Evolutionary conservation across 768 basidiomycete genomes (phyloP).

Genomic region (Punctularia strigosozonata): DNA sequence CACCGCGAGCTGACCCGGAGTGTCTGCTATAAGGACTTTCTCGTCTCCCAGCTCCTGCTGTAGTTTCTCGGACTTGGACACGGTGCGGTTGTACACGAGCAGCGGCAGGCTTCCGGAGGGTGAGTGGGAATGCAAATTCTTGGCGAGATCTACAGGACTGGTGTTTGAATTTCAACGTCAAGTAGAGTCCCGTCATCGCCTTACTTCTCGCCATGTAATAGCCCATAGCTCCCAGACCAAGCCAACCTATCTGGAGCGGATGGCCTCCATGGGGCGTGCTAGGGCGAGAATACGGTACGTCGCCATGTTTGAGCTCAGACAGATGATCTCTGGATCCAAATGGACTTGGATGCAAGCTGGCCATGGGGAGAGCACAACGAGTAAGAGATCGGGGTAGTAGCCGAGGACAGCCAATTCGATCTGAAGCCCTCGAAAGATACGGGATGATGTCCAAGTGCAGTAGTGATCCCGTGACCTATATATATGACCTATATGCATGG

Average conservation of each 20-base stretch:
- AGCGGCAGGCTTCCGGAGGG: slow-evolving; percentile 33
- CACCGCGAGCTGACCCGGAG: slow-evolving; percentile 43
- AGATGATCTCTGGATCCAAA: too few relatives aligned
- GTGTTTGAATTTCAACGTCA: too few relatives aligned
- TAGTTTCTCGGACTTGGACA: slow-evolving; percentile 46
- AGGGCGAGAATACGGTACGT: slow-evolving; percentile 48
- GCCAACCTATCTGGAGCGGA: slow-evolving; percentile 33
- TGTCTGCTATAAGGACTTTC: slow-evolving; percentile 42
- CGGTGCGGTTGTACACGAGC: slow-evolving; percentile 67
- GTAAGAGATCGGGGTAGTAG: too few relatives aligned
- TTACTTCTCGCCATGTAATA: slow-evolving; percentile 67
- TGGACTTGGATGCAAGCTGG: too few relatives aligned
- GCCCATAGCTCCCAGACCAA: slow-evolving; percentile 58
- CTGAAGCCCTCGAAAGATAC: too few relatives aligned
- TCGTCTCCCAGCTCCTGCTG: slow-evolving; percentile 41
- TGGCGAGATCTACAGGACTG: too few relatives aligned
- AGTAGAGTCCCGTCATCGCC: too few relatives aligned
- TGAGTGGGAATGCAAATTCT: slow-evolving; percentile 28
- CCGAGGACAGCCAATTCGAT: too few relatives aligned
- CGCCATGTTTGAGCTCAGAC: slow-evolving; percentile 4
- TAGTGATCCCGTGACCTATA: too few relatives aligned
- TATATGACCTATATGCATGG: too few relatives aligned
- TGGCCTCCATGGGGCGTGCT: slow-evolving; percentile 29
- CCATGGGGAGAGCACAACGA: too few relatives aligned
- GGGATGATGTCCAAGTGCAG: too few relatives aligned